Evolutionary conservation across 192 early-diverging fungal species (phyloP).

Genomic region (Paraglomus brasilianum): DNA sequence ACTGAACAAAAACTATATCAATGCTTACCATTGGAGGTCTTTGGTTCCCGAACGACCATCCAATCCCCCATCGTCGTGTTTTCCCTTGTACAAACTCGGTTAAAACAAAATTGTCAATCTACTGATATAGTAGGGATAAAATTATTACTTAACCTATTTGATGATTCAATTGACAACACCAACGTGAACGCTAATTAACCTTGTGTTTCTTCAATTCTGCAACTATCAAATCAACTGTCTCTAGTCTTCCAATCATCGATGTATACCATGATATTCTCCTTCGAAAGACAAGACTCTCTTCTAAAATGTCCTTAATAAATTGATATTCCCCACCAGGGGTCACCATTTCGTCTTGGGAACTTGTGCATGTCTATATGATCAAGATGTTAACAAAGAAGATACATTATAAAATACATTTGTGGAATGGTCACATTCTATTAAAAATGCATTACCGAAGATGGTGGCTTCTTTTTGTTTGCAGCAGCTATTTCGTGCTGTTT

Average conservation of each 20-base stretch:
- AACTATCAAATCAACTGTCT: conserved; percentile 46
- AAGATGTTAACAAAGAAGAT: background rate
- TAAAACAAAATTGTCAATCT: conserved; percentile 54
- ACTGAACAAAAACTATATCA: too few relatives aligned
- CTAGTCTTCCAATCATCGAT: conserved; percentile 70
- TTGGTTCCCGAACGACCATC: conserved; percentile 53
- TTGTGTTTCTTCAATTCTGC: conserved; percentile 43
- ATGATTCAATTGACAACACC: background rate
- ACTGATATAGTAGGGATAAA: background rate
- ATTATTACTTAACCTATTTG: background rate
- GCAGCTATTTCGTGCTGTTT: conserved; percentile 55
- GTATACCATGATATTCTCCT: conserved; percentile 74
- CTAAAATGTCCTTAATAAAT: conserved; percentile 67
- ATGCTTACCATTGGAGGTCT: conserved; percentile 36
- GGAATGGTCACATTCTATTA: background rate
- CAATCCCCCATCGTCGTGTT: conserved; percentile 55
- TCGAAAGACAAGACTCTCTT: conserved; percentile 56
- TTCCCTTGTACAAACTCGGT: conserved; percentile 57
- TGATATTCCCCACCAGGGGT: conserved; percentile 76
- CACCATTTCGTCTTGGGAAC: conserved; percentile 69
- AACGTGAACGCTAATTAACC: conserved; percentile 12
- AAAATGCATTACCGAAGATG: conserved; percentile 43
- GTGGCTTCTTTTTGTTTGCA: conserved; percentile 48
- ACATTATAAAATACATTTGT: background rate
- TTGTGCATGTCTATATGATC: conserved; percentile 51